phyloP scores from a whole-genome alignment of 2,329 filamentous ascomycete genomes.

The Chrysoporthe austroafricana region DNA sequence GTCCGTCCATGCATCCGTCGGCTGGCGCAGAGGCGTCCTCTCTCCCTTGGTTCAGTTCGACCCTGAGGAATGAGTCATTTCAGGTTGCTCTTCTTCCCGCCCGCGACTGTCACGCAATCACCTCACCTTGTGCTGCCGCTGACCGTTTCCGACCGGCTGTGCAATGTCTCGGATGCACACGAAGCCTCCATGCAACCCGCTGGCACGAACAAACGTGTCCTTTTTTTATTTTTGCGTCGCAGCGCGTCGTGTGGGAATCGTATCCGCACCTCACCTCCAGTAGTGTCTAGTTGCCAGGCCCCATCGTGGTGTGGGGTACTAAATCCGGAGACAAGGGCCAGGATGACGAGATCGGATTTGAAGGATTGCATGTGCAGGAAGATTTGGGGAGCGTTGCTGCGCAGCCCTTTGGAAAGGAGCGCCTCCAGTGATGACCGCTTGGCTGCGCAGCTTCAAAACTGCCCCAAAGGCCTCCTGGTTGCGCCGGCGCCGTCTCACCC shows the following conservation, averaged over 20 bases:
- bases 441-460: conserved; percentile 18
- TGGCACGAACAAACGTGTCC: conserved; percentile 10
- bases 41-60: not conserved
- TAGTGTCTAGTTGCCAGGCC: not conserved
- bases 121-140: conserved; percentile 16
- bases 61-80: conserved; percentile 27
- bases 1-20: not conserved
- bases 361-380: conserved; percentile 8
- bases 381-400: not conserved
- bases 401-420: not conserved
- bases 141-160: conserved; percentile 3
- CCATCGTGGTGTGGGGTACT: conserved; percentile 1
- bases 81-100: conserved; percentile 17
- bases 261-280: not conserved
- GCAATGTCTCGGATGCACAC: conserved; percentile 15
- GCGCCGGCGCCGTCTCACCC: conserved; percentile 26
- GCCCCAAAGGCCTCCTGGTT: conserved; percentile 17
- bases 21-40: conserved; percentile 2
- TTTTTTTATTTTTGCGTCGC: not conserved
- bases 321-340: conserved; percentile 11
- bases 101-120: conserved; percentile 22
- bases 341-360: conserved; percentile 10
- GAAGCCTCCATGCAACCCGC: conserved; percentile 8
- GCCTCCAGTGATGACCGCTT: conserved; percentile 7
- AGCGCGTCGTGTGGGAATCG: conserved; percentile 3